Evolutionary conservation across 1,139 yeast species (phyloP).

Genomic region (Suhomyces wounanorum): DNA sequence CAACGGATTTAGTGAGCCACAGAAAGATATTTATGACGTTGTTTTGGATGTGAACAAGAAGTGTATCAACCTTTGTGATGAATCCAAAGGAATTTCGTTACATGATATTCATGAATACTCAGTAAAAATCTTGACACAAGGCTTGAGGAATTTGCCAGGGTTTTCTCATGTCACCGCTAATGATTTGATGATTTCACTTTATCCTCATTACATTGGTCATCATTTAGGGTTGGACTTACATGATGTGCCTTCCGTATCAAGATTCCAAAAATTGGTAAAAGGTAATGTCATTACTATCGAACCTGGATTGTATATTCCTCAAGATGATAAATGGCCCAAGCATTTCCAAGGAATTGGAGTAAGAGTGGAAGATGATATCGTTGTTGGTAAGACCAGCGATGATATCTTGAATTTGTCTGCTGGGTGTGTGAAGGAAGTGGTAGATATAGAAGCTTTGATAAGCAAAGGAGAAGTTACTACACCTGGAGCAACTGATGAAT

Average conservation of each 20-base stretch:
- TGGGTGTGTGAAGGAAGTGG: slow-evolving; percentile 83
- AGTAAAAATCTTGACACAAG: slow-evolving; percentile 57
- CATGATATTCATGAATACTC: slow-evolving; percentile 78
- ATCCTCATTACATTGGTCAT: slow-evolving; percentile 96
- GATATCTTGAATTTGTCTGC: slow-evolving; percentile 63
- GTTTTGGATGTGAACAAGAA: slow-evolving; percentile 80
- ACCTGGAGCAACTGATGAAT: slow-evolving; percentile 51
- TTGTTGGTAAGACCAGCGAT: slow-evolving; percentile 60
- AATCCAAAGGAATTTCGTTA: slow-evolving; percentile 52
- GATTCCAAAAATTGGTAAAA: slow-evolving; percentile 48
- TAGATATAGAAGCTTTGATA: slow-evolving; percentile 71
- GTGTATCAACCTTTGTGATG: slow-evolving; percentile 71
- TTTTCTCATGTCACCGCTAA: slow-evolving; percentile 50
- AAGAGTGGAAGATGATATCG: slow-evolving; percentile 90
- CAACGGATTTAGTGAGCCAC: slow-evolving; percentile 71
- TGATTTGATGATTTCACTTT: slow-evolving; percentile 59
- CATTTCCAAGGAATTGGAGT: slow-evolving; percentile 89
- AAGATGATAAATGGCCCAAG: slow-evolving; percentile 66
- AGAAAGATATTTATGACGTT: slow-evolving; percentile 83
- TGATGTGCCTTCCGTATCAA: slow-evolving; percentile 68
- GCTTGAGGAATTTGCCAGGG: slow-evolving; percentile 70
- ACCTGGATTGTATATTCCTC: slow-evolving; percentile 91
- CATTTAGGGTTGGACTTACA: slow-evolving; percentile 93
- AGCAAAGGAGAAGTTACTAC: slow-evolving; percentile 53
- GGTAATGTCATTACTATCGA: slow-evolving; percentile 90